Evolutionary conservation across 75 land plant species (phyloP).

Genomic region (Sequoiadendron giganteum): DNA sequence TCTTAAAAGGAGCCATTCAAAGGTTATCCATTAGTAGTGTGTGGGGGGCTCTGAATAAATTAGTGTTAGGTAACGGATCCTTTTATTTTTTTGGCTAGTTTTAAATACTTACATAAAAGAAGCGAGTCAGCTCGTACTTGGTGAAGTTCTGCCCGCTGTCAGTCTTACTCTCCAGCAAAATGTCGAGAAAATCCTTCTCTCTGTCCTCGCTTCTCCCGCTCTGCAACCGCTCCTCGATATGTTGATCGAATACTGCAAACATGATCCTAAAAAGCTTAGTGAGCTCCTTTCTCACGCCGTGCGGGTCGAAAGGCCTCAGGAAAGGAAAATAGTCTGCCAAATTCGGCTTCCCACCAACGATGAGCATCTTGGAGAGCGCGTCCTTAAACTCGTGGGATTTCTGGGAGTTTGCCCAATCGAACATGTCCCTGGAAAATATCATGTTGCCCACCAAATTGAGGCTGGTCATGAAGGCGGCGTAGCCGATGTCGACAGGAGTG

Average conservation of each 20-base stretch:
- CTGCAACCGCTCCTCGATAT: constrained; percentile 15
- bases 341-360: constrained; percentile 29
- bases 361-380: constrained; percentile 20
- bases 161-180: constrained; percentile 11
- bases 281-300: constrained; percentile 16
- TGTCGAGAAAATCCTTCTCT: constrained; percentile 29
- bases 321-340: constrained; percentile 37
- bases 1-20: no score
- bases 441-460: constrained; percentile 39
- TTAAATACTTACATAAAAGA: constrained; percentile 12
- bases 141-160: background rate
- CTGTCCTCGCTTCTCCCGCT: background rate
- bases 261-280: background rate
- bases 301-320: constrained; percentile 30
- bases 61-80: no score
- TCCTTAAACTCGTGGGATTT: constrained; percentile 21
- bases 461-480: constrained; percentile 23
- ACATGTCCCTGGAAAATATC: constrained; percentile 36
- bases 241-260: constrained; percentile 8
- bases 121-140: background rate
- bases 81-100: no score
- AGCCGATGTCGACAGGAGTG: constrained; percentile 20
- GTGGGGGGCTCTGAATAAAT: no score
- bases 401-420: constrained; percentile 12
- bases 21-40: no score